Conservation (phyloP, 2,329 filamentous ascomycete species). For the Clarireedia paspali region DNA sequence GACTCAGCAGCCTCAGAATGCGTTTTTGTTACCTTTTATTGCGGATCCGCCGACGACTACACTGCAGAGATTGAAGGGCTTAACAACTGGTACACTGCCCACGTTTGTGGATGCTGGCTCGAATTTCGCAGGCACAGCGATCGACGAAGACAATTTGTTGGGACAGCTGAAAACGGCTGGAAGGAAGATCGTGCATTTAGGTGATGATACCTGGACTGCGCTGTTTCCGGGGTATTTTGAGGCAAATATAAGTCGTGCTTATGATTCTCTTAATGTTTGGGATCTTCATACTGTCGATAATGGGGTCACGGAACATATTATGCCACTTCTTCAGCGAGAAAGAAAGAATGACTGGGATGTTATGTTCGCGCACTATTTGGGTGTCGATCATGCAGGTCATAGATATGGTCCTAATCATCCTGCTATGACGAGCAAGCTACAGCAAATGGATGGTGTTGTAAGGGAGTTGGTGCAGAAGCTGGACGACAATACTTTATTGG, state of each 20-base stretch:
- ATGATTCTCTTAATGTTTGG: conserved; percentile 98
- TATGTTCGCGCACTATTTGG: conserved; percentile 88
- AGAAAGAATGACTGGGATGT: conserved; percentile 77
- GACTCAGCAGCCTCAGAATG: conserved; percentile 64
- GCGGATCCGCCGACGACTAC: conserved; percentile 94
- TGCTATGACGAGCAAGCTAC: conserved; percentile 84
- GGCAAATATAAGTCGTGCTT: conserved; percentile 73
- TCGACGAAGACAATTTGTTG: conserved; percentile 82
- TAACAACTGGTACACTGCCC: conserved; percentile 90
- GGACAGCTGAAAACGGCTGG: conserved; percentile 55
- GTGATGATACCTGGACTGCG: conserved; percentile 96
- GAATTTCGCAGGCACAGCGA: conserved; percentile 90
- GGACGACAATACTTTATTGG: conserved; percentile 78
- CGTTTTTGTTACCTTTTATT: conserved; percentile 89
- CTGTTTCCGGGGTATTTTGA: conserved; percentile 94
- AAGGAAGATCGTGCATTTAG: conserved; percentile 81
- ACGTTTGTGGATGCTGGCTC: conserved; percentile 92
- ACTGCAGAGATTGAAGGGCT: conserved; percentile 81
- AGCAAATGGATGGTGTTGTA: conserved; percentile 82
- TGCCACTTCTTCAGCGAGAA: conserved; percentile 65
- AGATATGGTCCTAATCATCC: conserved; percentile 89
- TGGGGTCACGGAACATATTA: conserved; percentile 84
- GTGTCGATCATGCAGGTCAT: conserved; percentile 95
- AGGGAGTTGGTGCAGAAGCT: conserved; percentile 61
- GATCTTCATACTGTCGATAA: conserved; percentile 96